Conservation (phyloP, 2,329 filamentous ascomycete species). For the Gyromitra esculenta region DNA sequence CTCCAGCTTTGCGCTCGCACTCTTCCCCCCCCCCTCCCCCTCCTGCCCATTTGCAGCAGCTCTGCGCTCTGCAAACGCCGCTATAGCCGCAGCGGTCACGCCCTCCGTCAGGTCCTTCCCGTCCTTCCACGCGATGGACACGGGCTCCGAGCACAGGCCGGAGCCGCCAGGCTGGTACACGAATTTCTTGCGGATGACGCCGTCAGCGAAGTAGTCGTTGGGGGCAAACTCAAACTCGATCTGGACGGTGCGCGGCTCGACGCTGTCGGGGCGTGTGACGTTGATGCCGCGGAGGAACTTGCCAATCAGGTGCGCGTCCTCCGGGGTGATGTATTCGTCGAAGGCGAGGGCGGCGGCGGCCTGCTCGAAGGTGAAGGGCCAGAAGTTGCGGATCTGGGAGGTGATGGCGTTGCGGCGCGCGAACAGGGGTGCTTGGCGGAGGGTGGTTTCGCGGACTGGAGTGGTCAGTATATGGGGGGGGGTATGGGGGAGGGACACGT, state of each 20-base stretch:
- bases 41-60: constrained; percentile 62
- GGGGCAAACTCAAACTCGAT: constrained; percentile 74
- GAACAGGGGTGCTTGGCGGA: constrained; percentile 78
- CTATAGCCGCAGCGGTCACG: constrained; percentile 76
- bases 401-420: constrained; percentile 77
- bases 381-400: constrained; percentile 83
- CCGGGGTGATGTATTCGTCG: constrained; percentile 85
- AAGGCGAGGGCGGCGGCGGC: constrained; percentile 69
- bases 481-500: constrained; percentile 61
- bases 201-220: constrained; percentile 85
- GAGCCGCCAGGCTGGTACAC: constrained; percentile 78
- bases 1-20: constrained; percentile 66
- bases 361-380: constrained; percentile 91
- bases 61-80: constrained; percentile 73
- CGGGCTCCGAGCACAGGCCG: constrained; percentile 86
- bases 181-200: constrained; percentile 87
- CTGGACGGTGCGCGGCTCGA: constrained; percentile 79
- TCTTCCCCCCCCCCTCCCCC: constrained; percentile 61
- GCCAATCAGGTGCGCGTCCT: constrained; percentile 78
- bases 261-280: constrained; percentile 66
- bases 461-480: background rate
- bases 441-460: constrained; percentile 62
- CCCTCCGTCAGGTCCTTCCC: constrained; percentile 85
- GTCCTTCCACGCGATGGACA: constrained; percentile 86
- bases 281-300: constrained; percentile 73